Percentiles rank a stretch among this genome's conserved stretches.
phyloP scores from a whole-genome alignment of 2,329 filamentous ascomycete species.

The Aureobasidium namibiae region DNA sequence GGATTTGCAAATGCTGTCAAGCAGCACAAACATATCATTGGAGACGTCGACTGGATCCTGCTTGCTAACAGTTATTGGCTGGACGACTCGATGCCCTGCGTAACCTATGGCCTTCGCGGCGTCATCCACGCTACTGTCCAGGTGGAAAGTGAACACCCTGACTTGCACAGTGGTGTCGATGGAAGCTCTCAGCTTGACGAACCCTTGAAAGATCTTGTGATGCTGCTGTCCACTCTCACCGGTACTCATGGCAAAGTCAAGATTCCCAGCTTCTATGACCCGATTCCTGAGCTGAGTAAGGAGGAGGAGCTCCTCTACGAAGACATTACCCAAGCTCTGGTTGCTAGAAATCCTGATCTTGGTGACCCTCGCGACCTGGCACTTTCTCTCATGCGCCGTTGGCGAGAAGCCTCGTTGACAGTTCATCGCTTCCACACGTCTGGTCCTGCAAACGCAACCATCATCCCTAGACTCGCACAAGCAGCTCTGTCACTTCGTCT shows the following conservation, averaged over 20 bases:
- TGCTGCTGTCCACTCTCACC: constrained; percentile 73
- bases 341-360: constrained; percentile 60
- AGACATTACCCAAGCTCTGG: constrained; percentile 70
- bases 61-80: constrained; percentile 98
- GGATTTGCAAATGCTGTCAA: constrained; percentile 80
- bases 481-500: constrained; percentile 84
- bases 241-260: constrained; percentile 71
- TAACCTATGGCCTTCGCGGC: constrained; percentile 89
- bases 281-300: constrained; percentile 64
- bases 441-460: constrained; percentile 75
- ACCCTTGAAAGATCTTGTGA: constrained; percentile 81
- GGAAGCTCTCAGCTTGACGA: constrained; percentile 86
- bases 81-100: constrained; percentile 86
- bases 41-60: constrained; percentile 86
- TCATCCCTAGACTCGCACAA: constrained; percentile 83
- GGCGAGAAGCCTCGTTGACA: constrained; percentile 90
- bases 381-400: constrained; percentile 79
- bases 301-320: constrained; percentile 75
- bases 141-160: constrained; percentile 75
- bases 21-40: constrained; percentile 74
- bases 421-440: constrained; percentile 91
- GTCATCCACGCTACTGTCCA: constrained; percentile 90
- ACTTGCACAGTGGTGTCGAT: constrained; percentile 94
- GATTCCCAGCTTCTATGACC: constrained; percentile 83
- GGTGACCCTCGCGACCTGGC: constrained; percentile 63